Percentiles rank a stretch among this genome's conserved stretches.
Evolutionary conservation across 164 flowering plant genomes (phyloP).

Genomic region (Macadamia integrifolia): DNA sequence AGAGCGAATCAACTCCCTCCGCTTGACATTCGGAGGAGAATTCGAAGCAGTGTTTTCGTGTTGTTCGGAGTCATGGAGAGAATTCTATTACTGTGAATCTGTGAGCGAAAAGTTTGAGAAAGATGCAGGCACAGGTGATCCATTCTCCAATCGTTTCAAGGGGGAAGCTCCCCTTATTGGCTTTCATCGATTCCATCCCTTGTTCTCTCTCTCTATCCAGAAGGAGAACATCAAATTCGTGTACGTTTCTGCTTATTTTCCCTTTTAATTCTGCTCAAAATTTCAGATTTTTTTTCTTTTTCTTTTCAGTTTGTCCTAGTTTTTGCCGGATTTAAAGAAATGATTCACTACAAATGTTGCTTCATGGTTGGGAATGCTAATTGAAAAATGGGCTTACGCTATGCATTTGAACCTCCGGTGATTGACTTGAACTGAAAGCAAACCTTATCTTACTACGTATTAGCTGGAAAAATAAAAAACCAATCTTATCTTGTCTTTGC

Average conservation of each 20-base stretch:
- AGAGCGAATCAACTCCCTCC: background rate
- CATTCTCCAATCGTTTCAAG: conserved; percentile 23
- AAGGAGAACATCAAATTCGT: conserved; percentile 17
- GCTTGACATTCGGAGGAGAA: background rate
- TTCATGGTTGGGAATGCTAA: too few species aligned
- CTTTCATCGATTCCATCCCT: conserved; percentile 28
- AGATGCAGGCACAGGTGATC: conserved; percentile 29
- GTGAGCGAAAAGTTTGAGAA: background rate
- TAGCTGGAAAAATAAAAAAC: too few species aligned
- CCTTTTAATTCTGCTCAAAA: background rate
- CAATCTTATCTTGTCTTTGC: background rate
- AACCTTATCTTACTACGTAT: background rate
- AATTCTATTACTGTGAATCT: background rate
- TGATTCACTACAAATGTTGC: background rate
- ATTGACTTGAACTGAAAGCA: background rate
- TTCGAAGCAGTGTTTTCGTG: background rate
- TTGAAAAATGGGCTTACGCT: background rate
- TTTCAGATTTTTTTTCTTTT: background rate
- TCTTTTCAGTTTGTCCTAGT: background rate
- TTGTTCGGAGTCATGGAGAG: background rate
- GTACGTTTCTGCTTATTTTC: conserved; percentile 17
- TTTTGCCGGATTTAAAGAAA: background rate
- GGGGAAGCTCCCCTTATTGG: conserved; percentile 31
- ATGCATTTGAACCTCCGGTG: background rate
- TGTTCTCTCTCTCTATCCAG: conserved; percentile 12